phyloP scores from a whole-genome alignment of 192 early-diverging fungal species.

The Entomortierella lignicola region DNA sequence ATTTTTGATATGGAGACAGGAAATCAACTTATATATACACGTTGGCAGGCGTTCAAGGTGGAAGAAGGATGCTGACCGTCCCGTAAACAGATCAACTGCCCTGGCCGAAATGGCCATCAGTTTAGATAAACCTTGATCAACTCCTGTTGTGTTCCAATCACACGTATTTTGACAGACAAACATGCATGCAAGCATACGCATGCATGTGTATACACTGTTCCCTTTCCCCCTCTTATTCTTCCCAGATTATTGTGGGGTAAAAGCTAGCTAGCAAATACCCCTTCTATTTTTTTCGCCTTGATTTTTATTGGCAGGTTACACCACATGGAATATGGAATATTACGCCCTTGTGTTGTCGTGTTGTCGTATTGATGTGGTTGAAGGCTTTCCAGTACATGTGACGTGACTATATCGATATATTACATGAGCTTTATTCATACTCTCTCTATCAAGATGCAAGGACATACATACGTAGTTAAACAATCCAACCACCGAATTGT shows the following conservation, averaged over 20 bases:
- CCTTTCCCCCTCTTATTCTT: not conserved
- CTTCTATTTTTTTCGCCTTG: not conserved
- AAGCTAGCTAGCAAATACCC: not conserved
- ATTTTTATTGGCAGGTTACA: no score
- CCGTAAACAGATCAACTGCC: no score
- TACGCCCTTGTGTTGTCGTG: not conserved
- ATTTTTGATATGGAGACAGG: not conserved
- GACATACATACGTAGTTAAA: no score
- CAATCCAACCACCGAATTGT: no score
- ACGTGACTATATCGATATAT: not conserved
- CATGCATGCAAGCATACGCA: not conserved
- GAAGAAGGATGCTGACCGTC: no score
- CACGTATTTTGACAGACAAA: not conserved
- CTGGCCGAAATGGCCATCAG: not conserved
- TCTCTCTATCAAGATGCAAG: not conserved
- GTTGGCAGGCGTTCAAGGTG: no score
- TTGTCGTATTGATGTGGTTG: no score
- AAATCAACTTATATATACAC: no score
- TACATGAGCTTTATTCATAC: not conserved
- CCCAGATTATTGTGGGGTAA: not conserved
- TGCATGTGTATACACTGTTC: not conserved
- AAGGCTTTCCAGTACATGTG: not conserved
- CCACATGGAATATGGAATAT: not conserved
- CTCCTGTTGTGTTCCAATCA: not conserved
- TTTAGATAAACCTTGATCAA: not conserved